These are phyloP conservation scores for Pelargonium fulgidum DNA, from an alignment of 441 rosid genomes.

Conservation along the genomic window DNA sequence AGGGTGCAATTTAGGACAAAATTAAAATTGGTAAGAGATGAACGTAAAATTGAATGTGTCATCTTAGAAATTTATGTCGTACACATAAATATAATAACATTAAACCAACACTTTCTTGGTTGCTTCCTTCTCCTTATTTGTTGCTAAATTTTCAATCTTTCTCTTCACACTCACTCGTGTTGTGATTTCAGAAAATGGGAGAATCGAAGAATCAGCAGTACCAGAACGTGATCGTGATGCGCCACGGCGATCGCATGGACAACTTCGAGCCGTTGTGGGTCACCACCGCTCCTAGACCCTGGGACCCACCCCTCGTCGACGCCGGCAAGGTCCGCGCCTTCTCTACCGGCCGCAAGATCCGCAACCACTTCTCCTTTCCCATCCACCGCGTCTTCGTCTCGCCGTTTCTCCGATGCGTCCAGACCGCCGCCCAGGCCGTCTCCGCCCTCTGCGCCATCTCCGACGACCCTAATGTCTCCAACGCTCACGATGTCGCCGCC, in stretches of 20 bases:
- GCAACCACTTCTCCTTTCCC: constrained; percentile 38
- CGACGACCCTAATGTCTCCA: constrained; percentile 27
- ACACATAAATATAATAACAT: no score
- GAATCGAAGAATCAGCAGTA: background rate
- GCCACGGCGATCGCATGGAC: constrained; percentile 23
- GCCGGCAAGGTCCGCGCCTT: constrained; percentile 15
- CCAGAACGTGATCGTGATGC: constrained; percentile 21
- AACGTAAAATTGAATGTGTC: no score
- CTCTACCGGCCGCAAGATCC: constrained; percentile 27
- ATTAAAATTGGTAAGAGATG: no score
- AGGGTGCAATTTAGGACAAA: no score
- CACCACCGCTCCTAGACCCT: constrained; percentile 13
- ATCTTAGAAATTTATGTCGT: no score
- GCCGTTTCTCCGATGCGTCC: constrained; percentile 80
- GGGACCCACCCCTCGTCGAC: constrained; percentile 20
- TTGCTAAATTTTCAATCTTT: no score
- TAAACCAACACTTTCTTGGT: no score
- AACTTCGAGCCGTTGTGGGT: constrained; percentile 16
- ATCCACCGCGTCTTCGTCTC: constrained; percentile 82
- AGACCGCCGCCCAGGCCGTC: constrained; percentile 63
- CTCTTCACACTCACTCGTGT: no score
- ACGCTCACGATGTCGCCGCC: constrained; percentile 31
- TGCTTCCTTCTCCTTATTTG: no score
- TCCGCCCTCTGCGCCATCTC: constrained; percentile 51
- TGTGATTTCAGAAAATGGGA: no score